A percentile compares a stretch with the other conserved stretches of the same genome.
Evolutionary conservation across 129 eudicot genomes (phyloP).

Genomic region (Artemisia tridentata): DNA sequence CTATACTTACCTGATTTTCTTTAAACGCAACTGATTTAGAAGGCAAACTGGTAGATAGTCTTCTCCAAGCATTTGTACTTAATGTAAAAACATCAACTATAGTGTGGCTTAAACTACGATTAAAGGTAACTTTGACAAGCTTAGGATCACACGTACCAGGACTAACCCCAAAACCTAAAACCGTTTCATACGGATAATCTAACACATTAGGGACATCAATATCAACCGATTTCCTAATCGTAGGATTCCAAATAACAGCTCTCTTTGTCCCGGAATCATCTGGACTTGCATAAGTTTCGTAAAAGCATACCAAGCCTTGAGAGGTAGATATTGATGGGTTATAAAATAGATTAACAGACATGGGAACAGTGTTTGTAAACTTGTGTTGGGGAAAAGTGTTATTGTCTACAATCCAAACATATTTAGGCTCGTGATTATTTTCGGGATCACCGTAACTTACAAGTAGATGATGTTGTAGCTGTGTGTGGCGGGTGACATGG

Average conservation of each 20-base stretch:
- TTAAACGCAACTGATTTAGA: slow-evolving; percentile 14
- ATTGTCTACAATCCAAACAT: no score
- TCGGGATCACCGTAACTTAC: no score
- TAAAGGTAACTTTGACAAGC: background rate
- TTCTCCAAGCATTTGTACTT: slow-evolving; percentile 32
- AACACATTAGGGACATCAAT: background rate
- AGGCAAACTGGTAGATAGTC: slow-evolving; percentile 12
- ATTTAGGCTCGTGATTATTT: no score
- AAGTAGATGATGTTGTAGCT: no score
- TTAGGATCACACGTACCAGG: background rate
- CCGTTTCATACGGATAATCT: slow-evolving; percentile 14
- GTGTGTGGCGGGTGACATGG: no score
- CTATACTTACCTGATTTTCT: slow-evolving; percentile 31
- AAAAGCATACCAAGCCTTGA: no score
- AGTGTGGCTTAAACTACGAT: background rate
- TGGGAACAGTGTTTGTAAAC: no score
- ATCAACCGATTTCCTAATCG: background rate
- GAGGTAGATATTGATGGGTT: no score
- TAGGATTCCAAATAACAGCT: slow-evolving; percentile 5
- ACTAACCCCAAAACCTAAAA: slow-evolving; percentile 26
- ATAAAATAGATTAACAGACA: no score
- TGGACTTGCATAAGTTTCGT: no score
- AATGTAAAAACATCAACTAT: slow-evolving; percentile 24
- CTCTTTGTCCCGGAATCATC: no score
- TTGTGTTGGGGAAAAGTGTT: no score